Base-by-base conservation (phyloP, 352 stramenopile species). In the Phytophthora colocasiae region DNA sequence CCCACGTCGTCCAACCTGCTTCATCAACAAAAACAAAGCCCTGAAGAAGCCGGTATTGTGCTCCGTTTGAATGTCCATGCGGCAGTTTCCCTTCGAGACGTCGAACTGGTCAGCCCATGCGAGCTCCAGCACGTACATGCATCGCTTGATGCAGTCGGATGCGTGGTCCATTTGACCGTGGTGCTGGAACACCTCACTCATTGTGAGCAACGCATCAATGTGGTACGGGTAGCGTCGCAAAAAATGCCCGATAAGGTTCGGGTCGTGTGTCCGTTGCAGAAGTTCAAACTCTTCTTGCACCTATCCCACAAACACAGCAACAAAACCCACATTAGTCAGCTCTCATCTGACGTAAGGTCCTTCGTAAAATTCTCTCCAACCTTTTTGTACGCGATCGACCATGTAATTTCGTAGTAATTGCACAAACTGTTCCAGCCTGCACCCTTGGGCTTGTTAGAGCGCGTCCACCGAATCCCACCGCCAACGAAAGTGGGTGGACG, bases 341-440 rank as follows among this genome's bases (percentile, higher is more conserved):
- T 7, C 19, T 22, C 26, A 14, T 9, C 38, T 6, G 41, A 36
- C 14, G 19, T 26, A 36, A 54, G 50, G 3, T 0, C 6, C 2
- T 27, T 36, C 11, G 12, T 19, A 34, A 4, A 8, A 50, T 2
- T 17, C 9, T 0, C 15, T 39, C 36, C 19, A 32, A 90, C 83
- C 82, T 96, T 96, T 64, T 96, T 93, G 78, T 96, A 96, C 40
- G 83, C 82, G 45, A 93, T 92, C 4, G 88, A 96, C 85, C 85
- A 93, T 44, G 84, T 89, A 66, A 96, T 78, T 58, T 96, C 83
- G 60, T 90, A 95, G 73, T 93, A 96, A 43, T 86, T 80, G 68
- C 79, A 90, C 32, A 85, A 51, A 22, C 77, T 81, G 58, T 82
- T 92, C 88, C 88, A 96, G 11, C 67, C 73, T 46, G 71, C 32